phyloP scores from a whole-genome alignment of 2,329 filamentous ascomycete genomes.

The Claviceps spartinae region DNA sequence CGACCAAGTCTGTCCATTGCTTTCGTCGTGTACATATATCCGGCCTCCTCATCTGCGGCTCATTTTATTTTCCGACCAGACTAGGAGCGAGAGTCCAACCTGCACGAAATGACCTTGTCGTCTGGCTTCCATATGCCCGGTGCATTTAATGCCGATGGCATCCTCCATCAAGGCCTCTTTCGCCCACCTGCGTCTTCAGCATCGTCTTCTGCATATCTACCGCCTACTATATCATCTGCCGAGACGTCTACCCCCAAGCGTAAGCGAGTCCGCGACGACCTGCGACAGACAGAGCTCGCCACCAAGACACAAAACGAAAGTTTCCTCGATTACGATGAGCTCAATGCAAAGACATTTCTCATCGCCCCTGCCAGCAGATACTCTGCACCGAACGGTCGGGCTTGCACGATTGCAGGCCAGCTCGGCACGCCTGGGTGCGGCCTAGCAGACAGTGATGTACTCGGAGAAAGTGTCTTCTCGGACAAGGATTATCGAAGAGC shows the following conservation, averaged over 20 bases:
- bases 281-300: not conserved
- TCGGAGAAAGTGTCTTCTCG: conserved; percentile 43
- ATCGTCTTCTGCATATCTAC: conserved; percentile 26
- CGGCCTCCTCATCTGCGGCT: not conserved
- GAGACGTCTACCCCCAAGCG: conserved; percentile 25
- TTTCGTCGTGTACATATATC: not conserved
- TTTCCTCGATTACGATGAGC: not conserved
- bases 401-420: conserved; percentile 40
- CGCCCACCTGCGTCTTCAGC: conserved; percentile 30
- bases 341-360: conserved; percentile 1
- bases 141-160: conserved; percentile 21
- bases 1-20: not conserved
- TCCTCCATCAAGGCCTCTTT: conserved; percentile 31
- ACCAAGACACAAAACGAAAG: not conserved
- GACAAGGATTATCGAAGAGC: conserved; percentile 41
- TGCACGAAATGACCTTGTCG: conserved; percentile 1
- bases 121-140: conserved; percentile 23
- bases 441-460: conserved; percentile 17
- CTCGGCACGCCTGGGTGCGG: conserved; percentile 33
- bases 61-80: not conserved
- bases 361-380: conserved; percentile 3
- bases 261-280: conserved; percentile 27
- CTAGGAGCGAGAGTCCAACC: not conserved
- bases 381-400: conserved; percentile 1
- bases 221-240: conserved; percentile 11